A percentile compares a stretch with the other conserved stretches of the same genome.
Evolutionary conservation across 495 filamentous ascomycete species (phyloP).

Genomic region (Geopyxis carbonaria): DNA sequence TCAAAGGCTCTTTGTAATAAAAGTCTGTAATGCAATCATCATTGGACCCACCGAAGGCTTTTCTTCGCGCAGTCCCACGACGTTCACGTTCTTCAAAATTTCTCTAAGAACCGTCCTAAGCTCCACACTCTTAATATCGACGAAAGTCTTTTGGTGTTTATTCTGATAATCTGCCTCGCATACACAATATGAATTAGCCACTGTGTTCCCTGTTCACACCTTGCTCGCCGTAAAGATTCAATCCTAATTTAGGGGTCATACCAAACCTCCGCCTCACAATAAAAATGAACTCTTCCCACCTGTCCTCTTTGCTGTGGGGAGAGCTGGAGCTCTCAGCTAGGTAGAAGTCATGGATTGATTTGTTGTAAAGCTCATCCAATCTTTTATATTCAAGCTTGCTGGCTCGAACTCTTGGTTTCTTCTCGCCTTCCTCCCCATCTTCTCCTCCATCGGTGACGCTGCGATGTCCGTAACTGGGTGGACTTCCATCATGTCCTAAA

Average conservation of each 20-base stretch:
- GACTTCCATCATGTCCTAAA: too few relatives aligned
- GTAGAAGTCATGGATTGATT: constrained; percentile 21
- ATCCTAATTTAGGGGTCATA: constrained; percentile 4
- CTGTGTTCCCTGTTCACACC: too few relatives aligned
- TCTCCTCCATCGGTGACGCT: constrained; percentile 21
- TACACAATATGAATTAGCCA: too few relatives aligned
- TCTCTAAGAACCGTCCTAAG: constrained; percentile 16
- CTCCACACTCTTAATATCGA: constrained; percentile 23
- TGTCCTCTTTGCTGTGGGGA: constrained; percentile 16
- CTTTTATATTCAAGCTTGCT: constrained; percentile 23
- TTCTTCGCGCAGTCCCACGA: constrained; percentile 16
- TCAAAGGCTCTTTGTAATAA: too few relatives aligned
- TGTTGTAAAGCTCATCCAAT: constrained; percentile 25
- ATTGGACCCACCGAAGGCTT: constrained; percentile 20
- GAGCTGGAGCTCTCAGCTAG: constrained; percentile 16
- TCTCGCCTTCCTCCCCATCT: constrained; percentile 9
- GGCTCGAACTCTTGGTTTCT: constrained; percentile 12
- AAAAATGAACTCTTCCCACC: constrained; percentile 24
- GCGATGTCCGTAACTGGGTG: too few relatives aligned
- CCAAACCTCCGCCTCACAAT: constrained; percentile 21
- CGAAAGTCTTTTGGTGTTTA: constrained; percentile 21
- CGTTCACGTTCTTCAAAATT: constrained; percentile 18
- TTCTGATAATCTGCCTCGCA: constrained; percentile 26
- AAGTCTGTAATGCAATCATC: not conserved
- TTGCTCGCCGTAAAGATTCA: not conserved